phyloP scores from a whole-genome alignment of 75 land plant species.

The Pseudotsuga menziesii region DNA sequence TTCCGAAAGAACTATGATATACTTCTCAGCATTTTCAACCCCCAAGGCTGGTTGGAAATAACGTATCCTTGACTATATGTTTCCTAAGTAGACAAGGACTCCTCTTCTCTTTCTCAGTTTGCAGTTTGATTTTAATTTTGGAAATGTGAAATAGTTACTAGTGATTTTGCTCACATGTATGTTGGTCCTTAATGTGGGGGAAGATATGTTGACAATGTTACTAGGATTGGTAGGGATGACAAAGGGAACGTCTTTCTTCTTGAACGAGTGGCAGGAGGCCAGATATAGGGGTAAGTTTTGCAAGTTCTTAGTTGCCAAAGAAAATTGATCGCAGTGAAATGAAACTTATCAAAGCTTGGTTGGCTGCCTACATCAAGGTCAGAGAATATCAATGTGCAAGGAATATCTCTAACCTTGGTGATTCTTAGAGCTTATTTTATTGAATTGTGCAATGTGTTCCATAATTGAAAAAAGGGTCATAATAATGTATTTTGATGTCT shows the following conservation, averaged over 20 bases:
- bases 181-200: slow-evolving; percentile 15
- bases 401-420: background rate
- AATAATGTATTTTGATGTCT: background rate
- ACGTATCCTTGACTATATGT: slow-evolving; percentile 55
- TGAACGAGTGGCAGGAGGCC: slow-evolving; percentile 36
- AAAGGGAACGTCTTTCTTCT: slow-evolving; percentile 84
- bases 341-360: slow-evolving; percentile 1
- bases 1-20: slow-evolving; percentile 83
- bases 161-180: background rate
- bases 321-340: background rate
- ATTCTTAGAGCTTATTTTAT: background rate
- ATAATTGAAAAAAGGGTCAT: background rate
- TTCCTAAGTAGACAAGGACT: slow-evolving; percentile 2
- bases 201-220: slow-evolving; percentile 74
- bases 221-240: slow-evolving; percentile 91
- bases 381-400: background rate
- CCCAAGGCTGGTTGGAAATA: slow-evolving; percentile 95
- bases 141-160: background rate
- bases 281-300: background rate
- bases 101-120: background rate
- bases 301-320: background rate
- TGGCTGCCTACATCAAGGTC: background rate
- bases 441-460: background rate
- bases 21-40: slow-evolving; percentile 84
- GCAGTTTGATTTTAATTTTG: slow-evolving; percentile 9